Percentiles rank a stretch among this genome's conserved stretches.
phyloP scores from a whole-genome alignment of 1,284 basidiomycete species.

The Fomitopsis pinicola region DNA sequence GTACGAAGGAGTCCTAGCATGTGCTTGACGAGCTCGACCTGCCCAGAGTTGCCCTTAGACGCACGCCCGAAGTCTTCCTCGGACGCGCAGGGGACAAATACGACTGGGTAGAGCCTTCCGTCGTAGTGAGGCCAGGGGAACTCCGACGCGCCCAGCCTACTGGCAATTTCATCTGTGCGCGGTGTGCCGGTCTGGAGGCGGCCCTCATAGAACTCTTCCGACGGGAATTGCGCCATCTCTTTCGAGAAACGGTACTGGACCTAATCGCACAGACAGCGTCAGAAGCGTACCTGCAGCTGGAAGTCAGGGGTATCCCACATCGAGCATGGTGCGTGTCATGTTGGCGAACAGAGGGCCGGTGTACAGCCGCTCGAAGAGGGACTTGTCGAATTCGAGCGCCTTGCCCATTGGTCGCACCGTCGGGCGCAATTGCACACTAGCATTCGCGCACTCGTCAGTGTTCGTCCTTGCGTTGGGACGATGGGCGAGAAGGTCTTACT shows the following conservation, averaged over 20 bases:
- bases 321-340: conserved; percentile 55
- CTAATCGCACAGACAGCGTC: conserved; percentile 21
- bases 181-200: conserved; percentile 43
- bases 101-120: conserved; percentile 39
- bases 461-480: background rate
- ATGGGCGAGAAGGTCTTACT: conserved; percentile 37
- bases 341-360: conserved; percentile 31
- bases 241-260: conserved; percentile 60
- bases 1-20: conserved; percentile 38
- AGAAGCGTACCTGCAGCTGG: background rate
- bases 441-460: background rate
- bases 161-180: conserved; percentile 36
- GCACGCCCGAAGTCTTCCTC: conserved; percentile 57
- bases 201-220: conserved; percentile 55
- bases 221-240: conserved; percentile 56
- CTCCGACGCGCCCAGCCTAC: conserved; percentile 32
- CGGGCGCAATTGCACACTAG: conserved; percentile 60
- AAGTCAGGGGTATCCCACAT: conserved; percentile 17
- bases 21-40: conserved; percentile 44
- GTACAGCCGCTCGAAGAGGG: conserved; percentile 57
- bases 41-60: conserved; percentile 59
- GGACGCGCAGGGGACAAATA: conserved; percentile 50
- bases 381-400: conserved; percentile 52
- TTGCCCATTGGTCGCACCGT: conserved; percentile 56
- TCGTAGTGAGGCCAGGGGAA: conserved; percentile 53